Base-by-base conservation (phyloP, 2,329 filamentous ascomycete species). In the Coleophoma crateriformis region DNA sequence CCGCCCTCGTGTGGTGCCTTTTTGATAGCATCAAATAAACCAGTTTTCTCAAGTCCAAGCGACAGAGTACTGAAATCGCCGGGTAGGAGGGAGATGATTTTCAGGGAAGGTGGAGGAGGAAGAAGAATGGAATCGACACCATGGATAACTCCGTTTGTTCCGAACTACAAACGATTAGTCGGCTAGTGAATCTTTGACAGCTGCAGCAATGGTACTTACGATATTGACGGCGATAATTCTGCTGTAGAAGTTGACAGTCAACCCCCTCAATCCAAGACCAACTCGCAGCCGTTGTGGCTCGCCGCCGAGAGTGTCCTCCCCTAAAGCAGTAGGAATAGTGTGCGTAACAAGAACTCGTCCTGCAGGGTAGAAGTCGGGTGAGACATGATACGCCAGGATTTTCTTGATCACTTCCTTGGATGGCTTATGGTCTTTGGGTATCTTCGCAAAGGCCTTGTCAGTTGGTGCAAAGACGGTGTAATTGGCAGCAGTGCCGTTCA, bases 391-490 rank as follows among this genome's bases (percentile, higher is more conserved):
- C 42, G 78, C 68, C 1, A 95, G 69, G 6, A 91, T 63, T 47
- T 76, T 74, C 70, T 88, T 81, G 53, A 95, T 65, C 42, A 84
- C 69, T 59, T 92, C 84, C 67, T 89, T 85, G 50, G 78, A 77
- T 4, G 84, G 84, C 69, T 88, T 65, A 48, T 71, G 60, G 66
- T 74, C 63, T 17, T 74, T 60, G 2, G 77, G 77, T 20, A 82
- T 67, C 57, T 77, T 71, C 54, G 85, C 80, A 59, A 96, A 92
- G 0, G 90, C 90, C 45, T 76, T 71, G 64, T 96, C 82, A 1
- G 80, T 82, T 0, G 91, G 91, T 2, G 88, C 87, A 61, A 96
- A 95, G 46, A 94, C 68, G 1, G 91, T 96, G 62, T 85, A 81
- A 67, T 92, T 91, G 19, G 79, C 73, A 34, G 78, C 70, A 2